These are phyloP conservation scores for Apiotrichum porosum DNA, from an alignment of 1,284 basidiomycete species.

Conservation along the genomic window DNA sequence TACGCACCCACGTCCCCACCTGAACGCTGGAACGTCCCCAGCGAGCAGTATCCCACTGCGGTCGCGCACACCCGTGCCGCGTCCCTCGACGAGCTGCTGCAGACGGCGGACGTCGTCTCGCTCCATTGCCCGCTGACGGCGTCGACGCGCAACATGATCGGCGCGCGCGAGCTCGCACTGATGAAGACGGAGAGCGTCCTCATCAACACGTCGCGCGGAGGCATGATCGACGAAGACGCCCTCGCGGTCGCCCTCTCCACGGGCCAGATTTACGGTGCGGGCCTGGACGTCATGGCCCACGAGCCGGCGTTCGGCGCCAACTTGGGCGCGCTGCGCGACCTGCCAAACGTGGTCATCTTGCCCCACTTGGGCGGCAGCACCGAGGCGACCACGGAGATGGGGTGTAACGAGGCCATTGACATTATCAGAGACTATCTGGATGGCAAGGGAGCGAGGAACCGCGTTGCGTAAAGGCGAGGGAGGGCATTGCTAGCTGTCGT, in stretches of 20 bases:
- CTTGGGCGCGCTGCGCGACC: slow-evolving; percentile 29
- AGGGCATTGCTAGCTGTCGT: too few species aligned
- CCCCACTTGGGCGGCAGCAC: slow-evolving; percentile 44
- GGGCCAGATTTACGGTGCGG: slow-evolving; percentile 51
- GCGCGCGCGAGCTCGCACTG: slow-evolving; percentile 35
- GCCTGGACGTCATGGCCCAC: slow-evolving; percentile 52
- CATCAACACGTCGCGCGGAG: slow-evolving; percentile 53
- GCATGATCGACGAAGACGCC: slow-evolving; percentile 51
- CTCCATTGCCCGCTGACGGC: slow-evolving; percentile 52
- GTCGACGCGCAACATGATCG: slow-evolving; percentile 47
- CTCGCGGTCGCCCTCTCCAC: slow-evolving; percentile 47
- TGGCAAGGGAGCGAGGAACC: slow-evolving; percentile 28
- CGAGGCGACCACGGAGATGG: slow-evolving; percentile 26
- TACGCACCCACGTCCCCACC: slow-evolving; percentile 47
- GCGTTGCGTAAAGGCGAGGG: slow-evolving; percentile 25
- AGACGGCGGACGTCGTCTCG: slow-evolving; percentile 48
- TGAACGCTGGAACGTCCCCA: slow-evolving; percentile 34
- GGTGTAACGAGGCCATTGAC: slow-evolving; percentile 37
- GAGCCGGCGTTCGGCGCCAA: slow-evolving; percentile 40
- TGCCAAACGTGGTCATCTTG: slow-evolving; percentile 34
- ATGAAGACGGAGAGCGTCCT: slow-evolving; percentile 49
- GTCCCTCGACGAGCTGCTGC: slow-evolving; percentile 47
- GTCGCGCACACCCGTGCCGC: slow-evolving; percentile 52
- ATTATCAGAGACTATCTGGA: slow-evolving; percentile 38
- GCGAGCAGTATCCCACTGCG: slow-evolving; percentile 14